A percentile compares a stretch with the other conserved stretches of the same genome.
Evolutionary conservation across 768 basidiomycete species (phyloP).

Genomic region (Leccinum variicolor): DNA sequence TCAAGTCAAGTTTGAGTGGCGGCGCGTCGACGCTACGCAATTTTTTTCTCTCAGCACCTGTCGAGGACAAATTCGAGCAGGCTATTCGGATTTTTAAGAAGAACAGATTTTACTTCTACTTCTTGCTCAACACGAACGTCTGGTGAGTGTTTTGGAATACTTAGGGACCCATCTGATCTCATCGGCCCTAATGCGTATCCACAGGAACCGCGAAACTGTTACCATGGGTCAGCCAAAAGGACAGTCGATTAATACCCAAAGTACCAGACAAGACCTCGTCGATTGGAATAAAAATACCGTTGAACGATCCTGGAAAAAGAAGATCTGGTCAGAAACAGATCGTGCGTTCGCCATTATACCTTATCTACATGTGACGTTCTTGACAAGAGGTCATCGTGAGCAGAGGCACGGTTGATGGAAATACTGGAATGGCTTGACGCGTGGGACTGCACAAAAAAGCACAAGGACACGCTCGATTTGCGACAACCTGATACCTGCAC

Average conservation of each 20-base stretch:
- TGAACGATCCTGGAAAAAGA: background rate
- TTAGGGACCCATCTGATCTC: background rate
- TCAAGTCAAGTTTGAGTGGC: background rate
- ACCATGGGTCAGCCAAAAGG: background rate
- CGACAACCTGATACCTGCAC: too few species aligned
- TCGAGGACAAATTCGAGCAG: background rate
- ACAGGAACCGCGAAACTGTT: background rate
- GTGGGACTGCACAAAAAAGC: too few species aligned
- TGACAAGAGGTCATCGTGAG: background rate
- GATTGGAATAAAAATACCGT: background rate
- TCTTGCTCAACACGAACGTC: background rate
- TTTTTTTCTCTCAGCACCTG: background rate
- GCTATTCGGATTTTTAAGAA: background rate
- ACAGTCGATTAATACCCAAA: background rate
- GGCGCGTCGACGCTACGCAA: background rate
- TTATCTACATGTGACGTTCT: background rate
- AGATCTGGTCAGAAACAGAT: background rate
- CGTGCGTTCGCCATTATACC: background rate
- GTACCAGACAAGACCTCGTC: background rate
- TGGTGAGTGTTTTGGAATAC: background rate
- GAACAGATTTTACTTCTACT: background rate
- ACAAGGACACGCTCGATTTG: too few species aligned
- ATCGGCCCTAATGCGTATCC: background rate
- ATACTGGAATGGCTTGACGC: background rate
- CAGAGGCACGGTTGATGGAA: background rate